Base-by-base conservation (phyloP, 1,284 basidiomycete genomes). In the Jaminaea rosea region DNA sequence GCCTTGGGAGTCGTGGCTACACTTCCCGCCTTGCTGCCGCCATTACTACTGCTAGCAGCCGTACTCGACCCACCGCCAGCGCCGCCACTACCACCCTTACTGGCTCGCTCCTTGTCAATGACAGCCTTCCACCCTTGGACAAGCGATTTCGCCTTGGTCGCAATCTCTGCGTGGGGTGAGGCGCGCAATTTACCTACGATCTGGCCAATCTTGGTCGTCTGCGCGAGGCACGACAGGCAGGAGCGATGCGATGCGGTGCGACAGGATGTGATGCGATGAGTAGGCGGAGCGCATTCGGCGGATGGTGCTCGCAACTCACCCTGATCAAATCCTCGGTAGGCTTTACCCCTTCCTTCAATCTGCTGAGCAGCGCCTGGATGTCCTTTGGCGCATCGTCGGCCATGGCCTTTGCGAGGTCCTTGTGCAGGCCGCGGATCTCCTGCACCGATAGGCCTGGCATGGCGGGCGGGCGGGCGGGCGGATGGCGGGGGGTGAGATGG, bases 121-220 rank as follows among this genome's bases (percentile, higher is more conserved):
- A 58, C 57, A 24, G 62, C 49, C 54, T 69, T 72, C 69, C 69
- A 72, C 9, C 58, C 51, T 49, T 63, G 86, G 44, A 97, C 92
- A 29, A 97, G 80, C 63, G 91, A 89, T 75, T 96, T 96, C 11
- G 93, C 88, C 3, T 89, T 78, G 52, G 88, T 84, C 2, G 87
- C 75, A 2, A 97, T 82, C 19, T 82, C 80, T 65, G 86, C 85
- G 17, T 83, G 79, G 0, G 81, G 75, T 72, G 90, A 83, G 26
- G 81, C 80, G 42, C 92, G 82, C 24, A 96, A 79, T 77, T 94
- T 96, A 46, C 90, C 91, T 2, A 97, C 87, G 0, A 89, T 87
- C 10, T 94, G 79, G 54, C 92, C 92, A 3, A 87, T 88, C 77
- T 88, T 72, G 26, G 63, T 64, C 10, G 59, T 55, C 53, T 69